These are phyloP conservation scores for Colletotrichum karsti DNA, from an alignment of 2,329 filamentous ascomycete genomes.

Conservation along the genomic window DNA sequence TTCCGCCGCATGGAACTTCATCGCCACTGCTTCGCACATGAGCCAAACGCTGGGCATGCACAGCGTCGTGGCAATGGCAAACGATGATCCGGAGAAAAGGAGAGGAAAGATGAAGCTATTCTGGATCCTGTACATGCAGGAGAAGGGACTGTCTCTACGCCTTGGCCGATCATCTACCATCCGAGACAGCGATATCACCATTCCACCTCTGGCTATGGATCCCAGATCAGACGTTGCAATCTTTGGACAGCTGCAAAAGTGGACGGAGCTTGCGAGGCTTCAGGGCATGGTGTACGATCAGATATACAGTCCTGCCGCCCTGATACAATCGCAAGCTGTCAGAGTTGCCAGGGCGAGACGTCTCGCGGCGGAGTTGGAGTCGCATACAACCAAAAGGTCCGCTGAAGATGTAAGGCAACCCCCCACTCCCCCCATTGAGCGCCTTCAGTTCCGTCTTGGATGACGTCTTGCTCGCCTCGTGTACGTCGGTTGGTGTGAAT, in stretches of 20 bases:
- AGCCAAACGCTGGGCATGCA: slow-evolving; percentile 33
- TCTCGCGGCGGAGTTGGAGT: background rate
- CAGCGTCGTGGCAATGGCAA: slow-evolving; percentile 22
- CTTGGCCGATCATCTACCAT: slow-evolving; percentile 36
- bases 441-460: too few relatives aligned
- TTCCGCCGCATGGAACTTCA: slow-evolving; percentile 33
- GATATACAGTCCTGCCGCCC: slow-evolving; percentile 36
- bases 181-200: slow-evolving; percentile 36
- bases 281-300: slow-evolving; percentile 37
- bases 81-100: slow-evolving; percentile 9
- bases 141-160: slow-evolving; percentile 36
- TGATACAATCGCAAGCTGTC: slow-evolving; percentile 30
- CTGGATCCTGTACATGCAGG: slow-evolving; percentile 35
- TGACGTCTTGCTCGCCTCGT: too few relatives aligned
- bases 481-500: slow-evolving; percentile 2
- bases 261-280: slow-evolving; percentile 29
- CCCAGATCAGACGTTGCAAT: background rate
- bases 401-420: background rate
- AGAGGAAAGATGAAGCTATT: slow-evolving; percentile 31
- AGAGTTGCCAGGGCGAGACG: slow-evolving; percentile 27
- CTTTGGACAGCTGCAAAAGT: slow-evolving; percentile 15
- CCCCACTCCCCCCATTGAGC: too few relatives aligned
- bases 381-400: background rate
- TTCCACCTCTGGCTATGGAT: background rate
- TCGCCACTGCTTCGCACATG: slow-evolving; percentile 30